Base-by-base conservation (phyloP, 1,284 basidiomycete genomes). In the Trichosporon sp. region DNA sequence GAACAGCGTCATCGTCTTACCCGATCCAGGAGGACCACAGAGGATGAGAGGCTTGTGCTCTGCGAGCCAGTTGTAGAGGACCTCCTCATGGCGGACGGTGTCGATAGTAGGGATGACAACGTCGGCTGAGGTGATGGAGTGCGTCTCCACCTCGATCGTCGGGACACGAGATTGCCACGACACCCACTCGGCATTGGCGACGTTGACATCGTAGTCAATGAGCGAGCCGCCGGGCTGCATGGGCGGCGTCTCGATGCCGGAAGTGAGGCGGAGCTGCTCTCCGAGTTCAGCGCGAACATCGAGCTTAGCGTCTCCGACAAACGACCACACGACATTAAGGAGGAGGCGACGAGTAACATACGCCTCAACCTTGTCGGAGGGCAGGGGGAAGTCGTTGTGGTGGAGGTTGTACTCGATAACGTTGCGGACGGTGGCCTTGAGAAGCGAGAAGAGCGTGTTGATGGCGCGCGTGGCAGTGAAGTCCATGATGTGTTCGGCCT, bases 1-100 rank as follows among this genome's bases (percentile, higher is more conserved):
- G 83, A 99, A 98, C n/a, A 99, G 83, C 0, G 97, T 99, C 96
- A 99, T 99, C 4, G 96, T 99, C 84, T 99, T 99, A 40, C 96
- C 96, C 25, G 95, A 98, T 74, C 96, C 96, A 7, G 96, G 96
- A 73, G 96, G 96, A 56, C 96, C 96, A 78, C 96, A 99, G 23
- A 99, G 86, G 87, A 99, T 92, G 62, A 99, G 85, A 5, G 96
- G 97, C 78, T 98, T 98, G 82, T 99, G 95, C 78, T 99, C 97
- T 0, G 94, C 95, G 2, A 99, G 84, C 95, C 95, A 99, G 0
- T 94, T 96, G 80, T 99, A 99, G 1, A 99, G 83, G 29, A 99
- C 93, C 76, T 98, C 95, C 78, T 99, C 97, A 77, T 99, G 96
- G 34, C 97, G 92, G 36, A 99, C 90, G 3, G 96, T 99, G 75